phyloP scores from a whole-genome alignment of 129 eudicot genomes.

The Dittrichia graveolens region DNA sequence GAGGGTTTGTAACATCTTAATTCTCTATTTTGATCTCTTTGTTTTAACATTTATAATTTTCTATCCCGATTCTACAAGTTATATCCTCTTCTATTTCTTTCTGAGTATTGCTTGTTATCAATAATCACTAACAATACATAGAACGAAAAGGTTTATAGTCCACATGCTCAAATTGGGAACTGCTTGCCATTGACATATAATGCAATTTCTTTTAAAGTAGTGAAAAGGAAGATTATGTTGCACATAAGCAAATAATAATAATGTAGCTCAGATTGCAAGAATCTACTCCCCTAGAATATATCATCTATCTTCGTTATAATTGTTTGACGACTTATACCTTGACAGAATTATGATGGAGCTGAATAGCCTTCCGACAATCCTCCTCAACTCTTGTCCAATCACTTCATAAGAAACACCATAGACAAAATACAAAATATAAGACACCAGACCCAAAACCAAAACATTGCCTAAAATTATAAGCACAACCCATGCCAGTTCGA shows the following conservation, averaged over 20 bases:
- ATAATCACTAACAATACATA: not conserved
- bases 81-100: not conserved
- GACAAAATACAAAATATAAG: not conserved
- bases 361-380: constrained; percentile 77
- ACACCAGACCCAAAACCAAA: not conserved
- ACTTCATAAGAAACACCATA: constrained; percentile 39
- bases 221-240: not conserved
- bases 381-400: constrained; percentile 87
- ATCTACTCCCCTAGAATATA: not conserved
- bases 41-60: not conserved
- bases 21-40: not conserved
- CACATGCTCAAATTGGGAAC: constrained; percentile 11
- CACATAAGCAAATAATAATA: not conserved
- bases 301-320: not conserved
- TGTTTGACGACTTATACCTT: constrained; percentile 51
- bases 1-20: not conserved
- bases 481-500: constrained; percentile 1
- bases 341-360: constrained; percentile 77
- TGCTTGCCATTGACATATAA: not conserved
- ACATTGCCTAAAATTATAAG: not conserved
- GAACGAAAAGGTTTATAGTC: not conserved
- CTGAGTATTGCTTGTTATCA: not conserved
- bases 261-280: not conserved
- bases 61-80: not conserved
- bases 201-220: not conserved